A percentile compares a stretch with the other conserved stretches of the same genome.
Conservation (phyloP, 2,329 filamentous ascomycete genomes). For the Didymellaceae sp. region DNA sequence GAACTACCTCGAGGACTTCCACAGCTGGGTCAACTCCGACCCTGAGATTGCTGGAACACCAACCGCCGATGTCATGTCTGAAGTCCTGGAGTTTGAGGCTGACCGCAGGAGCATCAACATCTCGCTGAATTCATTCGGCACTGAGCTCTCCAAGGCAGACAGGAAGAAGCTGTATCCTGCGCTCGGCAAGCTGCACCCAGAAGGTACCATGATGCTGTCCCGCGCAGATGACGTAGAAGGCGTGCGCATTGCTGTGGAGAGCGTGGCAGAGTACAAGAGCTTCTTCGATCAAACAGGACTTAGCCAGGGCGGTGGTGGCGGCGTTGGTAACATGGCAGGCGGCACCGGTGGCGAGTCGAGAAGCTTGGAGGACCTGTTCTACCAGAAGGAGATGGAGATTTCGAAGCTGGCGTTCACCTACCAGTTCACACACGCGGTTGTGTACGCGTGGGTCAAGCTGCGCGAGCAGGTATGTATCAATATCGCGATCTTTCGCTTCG, state of each 20-base stretch:
- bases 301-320: conserved; percentile 74
- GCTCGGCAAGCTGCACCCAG: conserved; percentile 90
- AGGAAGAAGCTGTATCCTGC: conserved; percentile 94
- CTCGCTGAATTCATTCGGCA: conserved; percentile 97
- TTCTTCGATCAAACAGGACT: conserved; percentile 94
- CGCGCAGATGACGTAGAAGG: conserved; percentile 94
- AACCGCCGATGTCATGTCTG: conserved; percentile 92
- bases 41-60: conserved; percentile 86
- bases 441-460: conserved; percentile 97
- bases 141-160: conserved; percentile 90
- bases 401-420: conserved; percentile 93
- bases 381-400: conserved; percentile 99
- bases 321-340: conserved; percentile 83
- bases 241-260: conserved; percentile 90
- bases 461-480: conserved; percentile 83
- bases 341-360: conserved; percentile 81
- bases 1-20: conserved; percentile 98
- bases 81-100: conserved; percentile 95
- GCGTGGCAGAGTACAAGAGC: conserved; percentile 88
- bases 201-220: conserved; percentile 93
- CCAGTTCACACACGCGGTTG: conserved; percentile 92
- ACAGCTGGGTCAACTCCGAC: conserved; percentile 90
- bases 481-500: background rate
- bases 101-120: conserved; percentile 98
- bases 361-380: conserved; percentile 96